phyloP scores from a whole-genome alignment of 179 eudicot genomes.

The Corrigiola litoralis region DNA sequence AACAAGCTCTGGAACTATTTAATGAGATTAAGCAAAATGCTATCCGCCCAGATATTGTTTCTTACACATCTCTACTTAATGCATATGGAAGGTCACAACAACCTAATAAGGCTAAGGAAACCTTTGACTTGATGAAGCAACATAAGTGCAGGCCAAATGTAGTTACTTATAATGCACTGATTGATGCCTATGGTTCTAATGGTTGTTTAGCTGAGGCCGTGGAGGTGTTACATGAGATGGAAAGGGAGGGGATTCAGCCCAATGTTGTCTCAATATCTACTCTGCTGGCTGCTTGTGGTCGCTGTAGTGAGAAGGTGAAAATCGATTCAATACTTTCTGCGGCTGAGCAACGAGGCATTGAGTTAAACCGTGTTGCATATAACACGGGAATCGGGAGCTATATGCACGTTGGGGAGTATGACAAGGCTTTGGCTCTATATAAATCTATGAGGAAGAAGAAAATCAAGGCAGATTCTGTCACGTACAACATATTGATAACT shows the following conservation, averaged over 20 bases:
- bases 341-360: slow-evolving; percentile 68
- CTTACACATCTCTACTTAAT: slow-evolving; percentile 86
- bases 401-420: slow-evolving; percentile 74
- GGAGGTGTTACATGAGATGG: slow-evolving; percentile 82
- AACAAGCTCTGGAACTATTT: slow-evolving; percentile 62
- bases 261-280: slow-evolving; percentile 85
- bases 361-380: slow-evolving; percentile 74
- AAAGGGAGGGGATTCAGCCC: slow-evolving; percentile 68
- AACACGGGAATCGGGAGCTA: slow-evolving; percentile 92
- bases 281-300: slow-evolving; percentile 91
- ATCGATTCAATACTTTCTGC: slow-evolving; percentile 81
- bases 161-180: slow-evolving; percentile 81
- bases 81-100: slow-evolving; percentile 89
- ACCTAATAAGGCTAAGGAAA: slow-evolving; percentile 71
- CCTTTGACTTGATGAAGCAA: slow-evolving; percentile 59
- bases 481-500: slow-evolving; percentile 72
- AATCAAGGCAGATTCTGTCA: slow-evolving; percentile 75
- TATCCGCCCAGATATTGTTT: slow-evolving; percentile 72
- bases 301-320: slow-evolving; percentile 68
- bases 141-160: slow-evolving; percentile 71
- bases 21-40: slow-evolving; percentile 55
- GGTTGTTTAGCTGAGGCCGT: slow-evolving; percentile 75
- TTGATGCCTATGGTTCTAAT: slow-evolving; percentile 89
- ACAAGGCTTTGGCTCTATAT: slow-evolving; percentile 66
- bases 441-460: slow-evolving; percentile 60